These are phyloP conservation scores for Boletus reticuloceps DNA, from an alignment of 768 basidiomycete genomes.

Conservation along the genomic window DNA sequence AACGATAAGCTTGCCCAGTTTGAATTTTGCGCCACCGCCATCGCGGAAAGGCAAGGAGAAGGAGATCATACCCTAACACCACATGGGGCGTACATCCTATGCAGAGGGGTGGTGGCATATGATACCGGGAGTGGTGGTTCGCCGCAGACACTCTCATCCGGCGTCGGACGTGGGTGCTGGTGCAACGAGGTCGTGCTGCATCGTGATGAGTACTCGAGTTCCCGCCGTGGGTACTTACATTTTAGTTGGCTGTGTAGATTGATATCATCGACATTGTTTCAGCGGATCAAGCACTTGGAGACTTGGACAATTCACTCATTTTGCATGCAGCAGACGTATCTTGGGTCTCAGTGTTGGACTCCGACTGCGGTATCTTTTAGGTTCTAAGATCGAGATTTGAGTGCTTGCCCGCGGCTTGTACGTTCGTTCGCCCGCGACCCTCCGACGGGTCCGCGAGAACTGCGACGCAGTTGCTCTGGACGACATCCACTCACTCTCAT, in stretches of 20 bases:
- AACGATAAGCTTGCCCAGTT: constrained; percentile 40
- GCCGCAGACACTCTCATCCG: not conserved
- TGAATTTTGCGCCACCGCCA: constrained; percentile 35
- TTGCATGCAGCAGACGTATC: not conserved
- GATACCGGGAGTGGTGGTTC: not conserved
- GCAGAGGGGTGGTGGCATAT: not conserved
- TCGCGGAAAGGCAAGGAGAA: constrained; percentile 49
- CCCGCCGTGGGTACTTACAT: constrained; percentile 4
- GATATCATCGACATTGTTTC: constrained; percentile 16
- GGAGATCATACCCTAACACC: constrained; percentile 23
- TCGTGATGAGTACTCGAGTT: constrained; percentile 2
- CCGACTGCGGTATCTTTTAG: not conserved
- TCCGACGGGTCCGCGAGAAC: constrained; percentile 13
- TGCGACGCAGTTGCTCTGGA: not conserved
- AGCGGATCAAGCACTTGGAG: constrained; percentile 15
- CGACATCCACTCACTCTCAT: not conserved
- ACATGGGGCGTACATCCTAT: not conserved
- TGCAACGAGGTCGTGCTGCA: constrained; percentile 1
- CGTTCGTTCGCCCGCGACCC: not conserved
- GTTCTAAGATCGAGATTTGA: not conserved
- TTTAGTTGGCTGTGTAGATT: constrained; percentile 12
- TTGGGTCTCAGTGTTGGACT: too few species aligned
- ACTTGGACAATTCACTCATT: constrained; percentile 15
- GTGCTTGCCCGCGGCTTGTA: not conserved
- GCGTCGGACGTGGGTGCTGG: constrained; percentile 3